phyloP scores from a whole-genome alignment of 164 flowering plant species.

The Sextonia rubra region DNA sequence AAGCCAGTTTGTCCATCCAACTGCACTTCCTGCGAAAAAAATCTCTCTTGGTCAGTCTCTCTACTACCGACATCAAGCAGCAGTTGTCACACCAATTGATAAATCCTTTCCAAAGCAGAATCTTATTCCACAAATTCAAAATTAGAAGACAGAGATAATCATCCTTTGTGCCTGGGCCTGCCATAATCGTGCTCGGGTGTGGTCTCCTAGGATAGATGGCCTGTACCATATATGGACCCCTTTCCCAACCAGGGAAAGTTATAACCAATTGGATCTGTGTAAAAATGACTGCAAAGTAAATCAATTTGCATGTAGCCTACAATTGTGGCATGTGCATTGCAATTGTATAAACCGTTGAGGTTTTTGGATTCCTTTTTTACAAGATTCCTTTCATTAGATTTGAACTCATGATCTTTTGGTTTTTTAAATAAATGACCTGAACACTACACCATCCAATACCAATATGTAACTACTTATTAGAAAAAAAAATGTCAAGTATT shows the following conservation, averaged over 20 bases:
- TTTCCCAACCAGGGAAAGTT: background rate
- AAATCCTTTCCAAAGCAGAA: background rate
- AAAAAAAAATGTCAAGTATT: too few relatives aligned
- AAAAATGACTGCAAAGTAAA: too few relatives aligned
- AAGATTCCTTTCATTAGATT: too few relatives aligned
- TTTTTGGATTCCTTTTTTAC: too few relatives aligned
- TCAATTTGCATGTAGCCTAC: too few relatives aligned
- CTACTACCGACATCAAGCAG: background rate
- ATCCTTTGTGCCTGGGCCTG: background rate
- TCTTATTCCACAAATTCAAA: background rate
- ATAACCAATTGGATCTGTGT: too few relatives aligned
- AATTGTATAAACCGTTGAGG: too few relatives aligned
- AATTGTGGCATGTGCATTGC: too few relatives aligned
- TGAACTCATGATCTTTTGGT: too few relatives aligned
- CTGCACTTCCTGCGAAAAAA: slow-evolving; percentile 22
- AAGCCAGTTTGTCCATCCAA: slow-evolving; percentile 55
- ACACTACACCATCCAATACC: too few relatives aligned
- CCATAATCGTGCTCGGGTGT: background rate
- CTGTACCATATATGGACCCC: background rate
- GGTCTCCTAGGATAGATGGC: background rate
- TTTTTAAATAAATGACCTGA: too few relatives aligned
- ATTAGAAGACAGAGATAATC: background rate
- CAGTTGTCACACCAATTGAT: background rate
- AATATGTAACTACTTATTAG: too few relatives aligned
- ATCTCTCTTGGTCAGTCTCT: background rate